Conservation (phyloP, 768 basidiomycete species). For the Phanerochaete carnosa region DNA sequence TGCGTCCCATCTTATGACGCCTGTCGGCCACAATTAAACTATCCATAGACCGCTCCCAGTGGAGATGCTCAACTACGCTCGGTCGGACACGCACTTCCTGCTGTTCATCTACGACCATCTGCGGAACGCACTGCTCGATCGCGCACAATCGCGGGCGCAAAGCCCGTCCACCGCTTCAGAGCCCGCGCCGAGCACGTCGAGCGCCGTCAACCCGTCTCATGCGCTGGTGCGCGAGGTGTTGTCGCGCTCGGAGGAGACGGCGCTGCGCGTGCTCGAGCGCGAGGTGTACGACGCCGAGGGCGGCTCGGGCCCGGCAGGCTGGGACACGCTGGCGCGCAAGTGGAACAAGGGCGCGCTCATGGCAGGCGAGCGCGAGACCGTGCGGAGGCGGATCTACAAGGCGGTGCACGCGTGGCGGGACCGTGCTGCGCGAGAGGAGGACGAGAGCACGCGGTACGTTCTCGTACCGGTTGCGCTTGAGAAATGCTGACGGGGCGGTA, state of each 20-base stretch:
- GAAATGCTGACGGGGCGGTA: not conserved
- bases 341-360: conserved; percentile 70
- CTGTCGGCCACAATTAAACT: not conserved
- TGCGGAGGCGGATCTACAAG: conserved; percentile 60
- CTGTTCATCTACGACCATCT: conserved; percentile 90
- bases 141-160: conserved; percentile 40
- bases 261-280: conserved; percentile 64
- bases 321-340: conserved; percentile 74
- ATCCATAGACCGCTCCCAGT: conserved; percentile 64
- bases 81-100: conserved; percentile 95
- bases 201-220: conserved; percentile 24
- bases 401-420: conserved; percentile 85
- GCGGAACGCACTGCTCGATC: conserved; percentile 81
- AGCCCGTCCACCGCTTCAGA: conserved; percentile 29
- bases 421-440: conserved; percentile 69
- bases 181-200: conserved; percentile 15
- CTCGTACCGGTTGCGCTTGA: not conserved
- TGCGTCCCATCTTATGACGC: conserved; percentile 25
- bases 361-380: conserved; percentile 28
- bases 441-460: conserved; percentile 76
- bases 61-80: conserved; percentile 91
- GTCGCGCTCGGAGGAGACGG: conserved; percentile 71
- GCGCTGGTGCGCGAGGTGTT: conserved; percentile 61
- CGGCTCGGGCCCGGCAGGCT: conserved; percentile 69
- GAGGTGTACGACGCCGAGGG: conserved; percentile 65